phyloP scores from a whole-genome alignment of 805 yeast genomes.

The Saturnispora besseyi region DNA sequence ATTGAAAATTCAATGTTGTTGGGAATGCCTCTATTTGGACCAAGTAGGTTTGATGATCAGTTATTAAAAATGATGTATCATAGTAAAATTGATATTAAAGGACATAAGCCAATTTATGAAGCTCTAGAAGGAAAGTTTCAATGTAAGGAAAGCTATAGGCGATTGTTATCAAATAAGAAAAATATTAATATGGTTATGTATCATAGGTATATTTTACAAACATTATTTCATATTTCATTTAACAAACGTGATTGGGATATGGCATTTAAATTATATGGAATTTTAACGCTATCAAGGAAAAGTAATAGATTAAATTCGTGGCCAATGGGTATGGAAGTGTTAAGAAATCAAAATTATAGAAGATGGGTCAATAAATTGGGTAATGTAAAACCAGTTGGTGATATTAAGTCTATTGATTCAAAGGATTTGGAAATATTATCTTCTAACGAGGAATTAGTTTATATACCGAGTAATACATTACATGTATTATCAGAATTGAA shows the following conservation, averaged over 20 bases:
- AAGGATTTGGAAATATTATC: background rate
- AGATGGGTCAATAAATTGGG: background rate
- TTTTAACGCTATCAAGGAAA: background rate
- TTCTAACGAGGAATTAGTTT: background rate
- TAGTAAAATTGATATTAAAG: background rate
- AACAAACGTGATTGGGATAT: conserved; percentile 2
- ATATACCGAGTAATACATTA: background rate
- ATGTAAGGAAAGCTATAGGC: background rate
- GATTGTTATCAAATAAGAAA: background rate
- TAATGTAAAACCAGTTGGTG: conserved; percentile 2
- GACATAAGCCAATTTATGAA: background rate
- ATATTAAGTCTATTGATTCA: background rate
- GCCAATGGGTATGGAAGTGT: conserved; percentile 2
- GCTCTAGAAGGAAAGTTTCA: background rate
- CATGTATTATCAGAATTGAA: conserved; percentile 3
- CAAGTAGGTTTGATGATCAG: conserved; percentile 1
- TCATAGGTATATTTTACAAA: conserved; percentile 1
- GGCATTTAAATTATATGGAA: conserved; percentile 2
- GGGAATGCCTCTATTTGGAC: conserved; percentile 2
- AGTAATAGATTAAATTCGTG: background rate
- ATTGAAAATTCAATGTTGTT: background rate
- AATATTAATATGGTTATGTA: background rate
- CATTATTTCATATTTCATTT: conserved; percentile 3
- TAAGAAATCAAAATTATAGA: conserved; percentile 2
- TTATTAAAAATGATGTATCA: conserved; percentile 1